A percentile compares a stretch with the other conserved stretches of the same genome.
Conservation (phyloP, 139 green algal genomes). For the Astrephomene gubernaculifera region DNA sequence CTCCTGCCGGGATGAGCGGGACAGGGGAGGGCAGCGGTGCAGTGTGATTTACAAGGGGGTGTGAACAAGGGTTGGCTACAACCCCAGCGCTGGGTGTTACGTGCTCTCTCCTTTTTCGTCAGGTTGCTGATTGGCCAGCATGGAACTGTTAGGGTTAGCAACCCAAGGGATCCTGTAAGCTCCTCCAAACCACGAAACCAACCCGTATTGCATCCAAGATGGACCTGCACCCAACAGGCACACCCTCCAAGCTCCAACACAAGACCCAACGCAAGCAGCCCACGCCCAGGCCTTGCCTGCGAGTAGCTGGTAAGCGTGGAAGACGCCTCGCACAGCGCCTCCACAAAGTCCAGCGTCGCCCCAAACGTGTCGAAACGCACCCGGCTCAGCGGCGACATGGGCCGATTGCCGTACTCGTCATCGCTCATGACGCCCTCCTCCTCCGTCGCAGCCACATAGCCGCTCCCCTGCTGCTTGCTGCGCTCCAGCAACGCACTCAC, state of each 20-base stretch:
- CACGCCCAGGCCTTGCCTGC: slow-evolving; percentile 41
- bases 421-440: slow-evolving; percentile 37
- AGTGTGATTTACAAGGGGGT: too few species aligned
- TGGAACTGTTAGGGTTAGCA: neutral
- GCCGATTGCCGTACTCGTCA: slow-evolving; percentile 48
- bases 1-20: slow-evolving; percentile 33
- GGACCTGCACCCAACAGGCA: neutral
- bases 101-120: too few species aligned
- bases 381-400: slow-evolving; percentile 68
- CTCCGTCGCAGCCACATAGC: slow-evolving; percentile 10
- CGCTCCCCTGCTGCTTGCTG: neutral
- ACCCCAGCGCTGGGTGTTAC: too few species aligned
- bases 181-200: neutral
- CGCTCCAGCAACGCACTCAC: slow-evolving; percentile 68
- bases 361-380: slow-evolving; percentile 87
- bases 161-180: neutral
- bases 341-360: slow-evolving; percentile 96
- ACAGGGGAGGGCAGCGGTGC: neutral
- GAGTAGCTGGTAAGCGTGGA: slow-evolving; percentile 80
- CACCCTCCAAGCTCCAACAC: neutral
- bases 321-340: slow-evolving; percentile 92
- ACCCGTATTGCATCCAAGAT: neutral
- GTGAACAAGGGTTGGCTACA: too few species aligned
- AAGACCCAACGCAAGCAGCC: neutral
- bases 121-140: too few species aligned